A percentile compares a stretch with the other conserved stretches of the same genome.
Conservation (phyloP, 1,139 yeast genomes). For the Nakaseomyces kungkrabaensis region DNA sequence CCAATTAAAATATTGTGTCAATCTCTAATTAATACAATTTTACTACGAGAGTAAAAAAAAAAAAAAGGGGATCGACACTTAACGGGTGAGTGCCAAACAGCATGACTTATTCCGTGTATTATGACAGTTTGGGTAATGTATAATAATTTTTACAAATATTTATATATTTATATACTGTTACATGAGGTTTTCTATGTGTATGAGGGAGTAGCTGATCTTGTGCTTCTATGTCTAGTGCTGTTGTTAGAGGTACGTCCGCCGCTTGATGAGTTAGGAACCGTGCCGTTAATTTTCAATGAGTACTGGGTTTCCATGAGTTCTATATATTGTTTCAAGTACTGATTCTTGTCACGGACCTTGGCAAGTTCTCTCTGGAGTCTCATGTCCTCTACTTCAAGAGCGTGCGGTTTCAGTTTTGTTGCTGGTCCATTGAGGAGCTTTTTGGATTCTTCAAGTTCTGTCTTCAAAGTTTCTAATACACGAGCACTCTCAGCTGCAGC, state of each 20-base stretch:
- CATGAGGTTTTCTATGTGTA: conserved; percentile 11
- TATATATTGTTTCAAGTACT: conserved; percentile 17
- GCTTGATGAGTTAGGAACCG: neutral
- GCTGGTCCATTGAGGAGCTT: neutral
- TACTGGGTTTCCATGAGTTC: conserved; percentile 16
- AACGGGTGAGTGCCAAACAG: no score
- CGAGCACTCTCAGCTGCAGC: conserved; percentile 39
- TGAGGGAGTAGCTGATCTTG: conserved; percentile 21
- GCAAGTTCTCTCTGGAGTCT: conserved; percentile 10
- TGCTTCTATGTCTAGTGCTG: conserved; percentile 12
- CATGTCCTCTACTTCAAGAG: conserved; percentile 42
- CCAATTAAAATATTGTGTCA: neutral
- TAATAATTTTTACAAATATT: neutral
- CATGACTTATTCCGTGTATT: neutral
- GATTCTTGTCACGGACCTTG: conserved; percentile 11
- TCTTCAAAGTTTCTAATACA: conserved; percentile 5
- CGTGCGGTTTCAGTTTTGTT: conserved; percentile 5
- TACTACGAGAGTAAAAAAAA: no score
- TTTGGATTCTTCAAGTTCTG: conserved; percentile 10
- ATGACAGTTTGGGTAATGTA: no score
- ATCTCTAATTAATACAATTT: no score
- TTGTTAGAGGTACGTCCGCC: conserved; percentile 5
- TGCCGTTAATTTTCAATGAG: conserved; percentile 6
- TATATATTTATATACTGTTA: neutral
- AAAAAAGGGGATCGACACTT: no score